Evolutionary conservation across 768 basidiomycete species (phyloP), one percentile per base, ranked within the genome.

Genomic region (Suillus placidus): DNA sequence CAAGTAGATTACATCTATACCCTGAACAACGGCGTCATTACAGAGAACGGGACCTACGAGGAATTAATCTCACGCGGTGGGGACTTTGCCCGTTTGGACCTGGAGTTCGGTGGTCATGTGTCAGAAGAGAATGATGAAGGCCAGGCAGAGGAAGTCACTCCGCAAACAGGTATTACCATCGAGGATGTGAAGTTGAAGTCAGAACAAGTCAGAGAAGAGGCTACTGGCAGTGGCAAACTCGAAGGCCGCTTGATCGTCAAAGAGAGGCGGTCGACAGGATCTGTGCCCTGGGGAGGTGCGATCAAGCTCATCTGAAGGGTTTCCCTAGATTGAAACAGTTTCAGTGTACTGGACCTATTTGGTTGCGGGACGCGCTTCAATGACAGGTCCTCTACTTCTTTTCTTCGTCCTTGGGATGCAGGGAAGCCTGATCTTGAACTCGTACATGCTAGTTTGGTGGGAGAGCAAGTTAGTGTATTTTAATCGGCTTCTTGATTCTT

Each of bases 381-480:
- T 84, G 60, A 87, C 84, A 0, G 70, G 81, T 0, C 87, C 88
- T 0, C 67, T 87, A n/a, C 77, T 88, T 16, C 9, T 88, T 3
- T 47, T 86, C 1, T 80, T 81, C 42, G 80, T 85, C 35, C 13
- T 85, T 9, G 67, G 87, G 37, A 88, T 89, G 87, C 89, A 88
- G 77, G 83, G 78, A 34, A 84, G 83, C 63, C 83, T 85, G 69
- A 82, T 90, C 60, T 73, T 88, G 69, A 89, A 86, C 68, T 84
- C 85, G 62, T 90, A 91, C 66, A 87, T 86, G 60, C 78, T 92
- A 18, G 85, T 90, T 18, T 91, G 87, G 85, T 90, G 90, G 90
- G 83, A 90, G 72, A 81, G 78, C 58, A 82, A 88, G 85, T 87
- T 57, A 62, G 82, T 20, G 8, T 77, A 32, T 30, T 47, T 49